Evolutionary conservation across 495 filamentous ascomycete genomes (phyloP).

Genomic region (Annulohypoxylon stygium): DNA sequence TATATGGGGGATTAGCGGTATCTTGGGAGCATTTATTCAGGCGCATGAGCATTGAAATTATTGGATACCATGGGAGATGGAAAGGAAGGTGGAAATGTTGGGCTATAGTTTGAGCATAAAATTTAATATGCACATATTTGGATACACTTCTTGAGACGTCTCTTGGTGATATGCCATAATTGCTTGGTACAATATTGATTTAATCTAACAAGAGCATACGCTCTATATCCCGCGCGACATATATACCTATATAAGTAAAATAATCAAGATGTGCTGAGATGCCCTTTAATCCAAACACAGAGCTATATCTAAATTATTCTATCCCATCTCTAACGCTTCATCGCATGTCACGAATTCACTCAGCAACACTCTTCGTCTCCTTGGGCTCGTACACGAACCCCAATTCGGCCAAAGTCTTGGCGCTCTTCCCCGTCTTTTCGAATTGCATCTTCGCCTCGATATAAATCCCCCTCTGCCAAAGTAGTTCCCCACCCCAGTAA

Average conservation of each 20-base stretch:
- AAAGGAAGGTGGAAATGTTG: background rate
- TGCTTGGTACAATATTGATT: background rate
- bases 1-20: background rate
- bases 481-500: slow-evolving; percentile 74
- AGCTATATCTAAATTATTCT: background rate
- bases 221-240: background rate
- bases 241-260: background rate
- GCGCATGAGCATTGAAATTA: background rate
- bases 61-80: background rate
- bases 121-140: background rate
- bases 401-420: slow-evolving; percentile 59
- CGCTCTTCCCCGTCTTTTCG: slow-evolving; percentile 57
- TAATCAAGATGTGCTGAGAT: background rate
- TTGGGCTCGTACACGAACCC: slow-evolving; percentile 56
- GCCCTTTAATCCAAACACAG: background rate
- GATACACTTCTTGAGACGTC: background rate
- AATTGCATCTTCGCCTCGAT: slow-evolving; percentile 61
- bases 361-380: slow-evolving; percentile 14
- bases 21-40: slow-evolving; percentile 7
- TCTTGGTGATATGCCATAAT: background rate
- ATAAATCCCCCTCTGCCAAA: slow-evolving; percentile 67
- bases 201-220: background rate
- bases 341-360: background rate
- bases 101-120: background rate
- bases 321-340: background rate